Evolutionary conservation across 2,329 filamentous ascomycete genomes (phyloP).

Genomic region (Ophiostoma perfectum): DNA sequence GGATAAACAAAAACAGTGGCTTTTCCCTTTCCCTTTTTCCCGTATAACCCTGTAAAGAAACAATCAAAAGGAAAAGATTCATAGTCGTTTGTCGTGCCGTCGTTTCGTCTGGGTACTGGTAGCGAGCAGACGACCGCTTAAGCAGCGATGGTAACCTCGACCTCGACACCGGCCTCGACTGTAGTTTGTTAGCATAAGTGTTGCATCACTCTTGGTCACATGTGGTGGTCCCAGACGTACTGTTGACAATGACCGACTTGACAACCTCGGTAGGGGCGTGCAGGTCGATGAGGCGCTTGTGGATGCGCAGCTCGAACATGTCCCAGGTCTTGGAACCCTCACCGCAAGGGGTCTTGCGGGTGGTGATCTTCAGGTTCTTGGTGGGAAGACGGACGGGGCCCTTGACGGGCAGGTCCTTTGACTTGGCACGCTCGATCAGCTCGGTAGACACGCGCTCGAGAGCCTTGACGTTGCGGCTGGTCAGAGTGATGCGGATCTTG

Average conservation of each 20-base stretch:
- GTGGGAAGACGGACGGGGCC: slow-evolving; percentile 94
- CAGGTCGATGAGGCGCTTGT: slow-evolving; percentile 96
- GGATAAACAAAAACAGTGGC: slow-evolving; percentile 3
- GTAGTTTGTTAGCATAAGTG: slow-evolving; percentile 18
- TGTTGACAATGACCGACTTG: slow-evolving; percentile 96
- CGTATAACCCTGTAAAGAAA: background rate
- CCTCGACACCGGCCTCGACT: slow-evolving; percentile 83
- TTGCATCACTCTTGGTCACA: no score
- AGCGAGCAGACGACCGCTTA: slow-evolving; percentile 18
- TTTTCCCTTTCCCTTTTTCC: background rate
- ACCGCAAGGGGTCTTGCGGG: slow-evolving; percentile 98
- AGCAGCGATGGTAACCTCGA: slow-evolving; percentile 87
- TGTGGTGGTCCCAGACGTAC: slow-evolving; percentile 17
- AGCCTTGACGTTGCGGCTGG: slow-evolving; percentile 86
- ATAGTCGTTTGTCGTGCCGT: slow-evolving; percentile 11
- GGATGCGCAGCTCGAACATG: slow-evolving; percentile 94
- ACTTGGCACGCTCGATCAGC: slow-evolving; percentile 96
- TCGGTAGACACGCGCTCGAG: slow-evolving; percentile 98
- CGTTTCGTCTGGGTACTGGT: background rate
- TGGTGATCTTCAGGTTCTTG: slow-evolving; percentile 94
- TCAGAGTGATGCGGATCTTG: slow-evolving; percentile 77
- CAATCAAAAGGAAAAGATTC: background rate
- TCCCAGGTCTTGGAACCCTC: slow-evolving; percentile 99
- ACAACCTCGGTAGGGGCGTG: slow-evolving; percentile 96
- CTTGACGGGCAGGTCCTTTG: slow-evolving; percentile 98